phyloP scores from a whole-genome alignment of 1,284 basidiomycete genomes.

The Moniliella sp. region DNA sequence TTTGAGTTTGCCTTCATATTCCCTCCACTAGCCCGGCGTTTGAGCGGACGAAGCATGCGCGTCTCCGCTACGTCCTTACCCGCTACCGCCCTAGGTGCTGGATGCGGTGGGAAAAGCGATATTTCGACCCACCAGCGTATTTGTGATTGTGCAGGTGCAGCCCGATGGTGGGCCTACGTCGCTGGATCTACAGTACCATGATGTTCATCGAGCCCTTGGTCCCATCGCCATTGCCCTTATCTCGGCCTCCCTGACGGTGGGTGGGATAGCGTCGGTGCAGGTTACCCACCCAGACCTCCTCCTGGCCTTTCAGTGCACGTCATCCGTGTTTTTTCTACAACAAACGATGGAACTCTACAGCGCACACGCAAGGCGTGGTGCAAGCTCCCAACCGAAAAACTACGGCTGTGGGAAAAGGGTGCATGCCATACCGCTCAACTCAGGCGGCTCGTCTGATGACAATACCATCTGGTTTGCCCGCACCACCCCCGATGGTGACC shows the following conservation, averaged over 20 bases:
- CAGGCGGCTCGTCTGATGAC: conserved; percentile 6
- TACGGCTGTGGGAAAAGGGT: conserved; percentile 24
- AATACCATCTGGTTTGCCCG: conserved; percentile 17
- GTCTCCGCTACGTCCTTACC: conserved; percentile 27
- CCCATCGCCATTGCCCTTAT: conserved; percentile 23
- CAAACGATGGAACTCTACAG: conserved; percentile 29
- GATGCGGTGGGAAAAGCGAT: conserved; percentile 13
- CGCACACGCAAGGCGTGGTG: conserved; percentile 14
- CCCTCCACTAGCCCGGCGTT: conserved; percentile 24
- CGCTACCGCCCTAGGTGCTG: conserved; percentile 23
- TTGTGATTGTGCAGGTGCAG: conserved; percentile 23
- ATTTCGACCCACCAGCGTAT: conserved; percentile 18
- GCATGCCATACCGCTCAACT: conserved; percentile 23
- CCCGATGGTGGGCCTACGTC: conserved; percentile 23
- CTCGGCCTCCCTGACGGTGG: conserved; percentile 25
- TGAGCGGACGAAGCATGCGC: conserved; percentile 24
- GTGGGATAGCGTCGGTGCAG: conserved; percentile 18
- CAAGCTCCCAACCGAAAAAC: conserved; percentile 21
- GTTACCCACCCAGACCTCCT: conserved; percentile 26
- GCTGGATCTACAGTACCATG: conserved; percentile 28
- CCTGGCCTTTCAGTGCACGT: conserved; percentile 23
- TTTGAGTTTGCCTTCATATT: conserved; percentile 32
- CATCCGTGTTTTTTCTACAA: conserved; percentile 24
- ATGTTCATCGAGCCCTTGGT: conserved; percentile 26
- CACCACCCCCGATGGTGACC: conserved; percentile 10